phyloP scores from a whole-genome alignment of 2,329 filamentous ascomycete genomes.

The Geosmithia morbida region DNA sequence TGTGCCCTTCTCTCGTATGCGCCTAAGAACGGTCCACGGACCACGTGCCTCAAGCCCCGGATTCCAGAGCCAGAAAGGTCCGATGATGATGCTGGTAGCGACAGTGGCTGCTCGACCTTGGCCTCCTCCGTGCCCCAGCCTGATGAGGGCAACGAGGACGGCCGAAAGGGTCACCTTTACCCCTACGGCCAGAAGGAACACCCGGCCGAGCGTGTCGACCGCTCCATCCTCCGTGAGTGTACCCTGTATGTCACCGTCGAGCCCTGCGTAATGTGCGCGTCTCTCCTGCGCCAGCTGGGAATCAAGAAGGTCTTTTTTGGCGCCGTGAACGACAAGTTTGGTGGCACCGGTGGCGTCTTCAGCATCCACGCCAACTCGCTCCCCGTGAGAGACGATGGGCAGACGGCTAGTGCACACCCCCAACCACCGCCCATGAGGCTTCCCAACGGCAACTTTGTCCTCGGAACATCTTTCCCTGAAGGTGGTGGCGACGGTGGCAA shows the following conservation, averaged over 20 bases:
- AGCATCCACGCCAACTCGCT: slow-evolving; percentile 58
- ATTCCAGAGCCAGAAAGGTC: slow-evolving; percentile 8
- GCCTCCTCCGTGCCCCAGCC: slow-evolving; percentile 5
- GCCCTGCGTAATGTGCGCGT: slow-evolving; percentile 98
- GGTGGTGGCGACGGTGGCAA: slow-evolving; percentile 44
- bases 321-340: slow-evolving; percentile 92
- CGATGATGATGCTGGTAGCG: slow-evolving; percentile 3
- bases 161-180: slow-evolving; percentile 39
- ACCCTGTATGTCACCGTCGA: slow-evolving; percentile 95
- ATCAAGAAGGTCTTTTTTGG: slow-evolving; percentile 91
- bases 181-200: slow-evolving; percentile 47
- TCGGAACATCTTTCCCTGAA: slow-evolving; percentile 20
- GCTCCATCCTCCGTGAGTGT: slow-evolving; percentile 52
- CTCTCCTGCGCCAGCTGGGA: slow-evolving; percentile 72
- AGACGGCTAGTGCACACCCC: slow-evolving; percentile 24
- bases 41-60: slow-evolving; percentile 19
- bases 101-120: not conserved
- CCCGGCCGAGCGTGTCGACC: slow-evolving; percentile 42
- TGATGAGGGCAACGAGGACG: slow-evolving; percentile 36
- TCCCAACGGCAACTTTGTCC: slow-evolving; percentile 18
- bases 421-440: slow-evolving; percentile 20
- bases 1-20: slow-evolving; percentile 35
- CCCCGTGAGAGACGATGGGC: slow-evolving; percentile 18
- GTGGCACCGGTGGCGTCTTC: slow-evolving; percentile 87
- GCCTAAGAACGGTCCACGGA: slow-evolving; percentile 11